Evolutionary conservation across 768 basidiomycete species (phyloP), one percentile per base, ranked within the genome.

Genomic region (Exsudoporus frostii): DNA sequence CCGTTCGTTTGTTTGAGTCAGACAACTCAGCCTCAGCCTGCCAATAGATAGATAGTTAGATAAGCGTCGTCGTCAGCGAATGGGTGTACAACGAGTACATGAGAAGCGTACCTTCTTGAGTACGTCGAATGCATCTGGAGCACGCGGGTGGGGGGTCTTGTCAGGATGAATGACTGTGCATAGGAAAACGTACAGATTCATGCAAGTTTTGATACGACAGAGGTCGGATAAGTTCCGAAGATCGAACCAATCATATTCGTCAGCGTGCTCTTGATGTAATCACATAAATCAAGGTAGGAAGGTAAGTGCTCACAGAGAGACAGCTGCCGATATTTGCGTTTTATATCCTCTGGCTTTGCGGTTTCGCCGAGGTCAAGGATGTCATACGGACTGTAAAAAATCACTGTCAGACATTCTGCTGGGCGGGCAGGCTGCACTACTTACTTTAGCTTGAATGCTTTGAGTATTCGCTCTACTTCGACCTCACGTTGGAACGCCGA

Each of bases 361-460:
- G 75, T 74, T 61, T 84, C 80, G 41, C 82, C 80, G 62, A 99
- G 77, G 74, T 92, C 87, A 59, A 99, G 75, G 52, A 95, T 86
- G 68, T 98, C 96, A 71, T 98, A 99, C 36, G 97, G 92, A 68
- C 93, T 96, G 32, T 32, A n/a, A 33, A 13, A 27, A 5, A 19
- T 3, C 13, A 5, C 5, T 24, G 33, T 65, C 36, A 54, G 52
- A 38, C 27, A 27, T 44, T 9, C 9, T 9, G 13, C 34, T 7
- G 14, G 20, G 38, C 7, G n/a, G 5, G 38, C 5, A 15, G 39
- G 36, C 30, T 19, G 10, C 10, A 50, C 10, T 15, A 73, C 84
- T 60, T 53, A 96, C 94, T 98, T 99, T 62, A 98, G 80, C 71
- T 93, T 98, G 82, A 99, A 98, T 0, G 95, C 87, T 62, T 85